These are phyloP conservation scores for Aspergillus transmontanensis DNA, from an alignment of 2,329 filamentous ascomycete species.

Conservation along the genomic window DNA sequence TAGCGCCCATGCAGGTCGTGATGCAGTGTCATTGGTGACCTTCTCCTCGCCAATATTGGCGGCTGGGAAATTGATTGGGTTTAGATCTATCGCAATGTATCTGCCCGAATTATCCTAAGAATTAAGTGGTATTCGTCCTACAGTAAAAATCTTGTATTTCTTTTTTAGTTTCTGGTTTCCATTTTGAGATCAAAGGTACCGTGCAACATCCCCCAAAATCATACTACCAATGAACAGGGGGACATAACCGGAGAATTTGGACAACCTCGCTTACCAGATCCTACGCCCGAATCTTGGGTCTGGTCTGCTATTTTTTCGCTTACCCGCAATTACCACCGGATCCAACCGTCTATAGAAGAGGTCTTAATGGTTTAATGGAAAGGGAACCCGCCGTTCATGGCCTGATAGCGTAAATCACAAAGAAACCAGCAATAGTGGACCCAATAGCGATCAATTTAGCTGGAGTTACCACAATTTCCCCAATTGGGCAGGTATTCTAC, in stretches of 20 bases:
- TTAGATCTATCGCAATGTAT: slow-evolving; percentile 16
- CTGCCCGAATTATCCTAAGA: not conserved
- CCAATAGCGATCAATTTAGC: not conserved
- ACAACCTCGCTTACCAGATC: not conserved
- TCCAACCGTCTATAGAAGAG: not conserved
- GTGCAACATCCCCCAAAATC: not conserved
- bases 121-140: not conserved
- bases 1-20: slow-evolving; percentile 21
- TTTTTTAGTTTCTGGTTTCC: not conserved
- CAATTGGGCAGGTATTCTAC: not conserved
- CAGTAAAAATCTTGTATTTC: not conserved
- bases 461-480: not conserved
- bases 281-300: not conserved
- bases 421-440: not conserved
- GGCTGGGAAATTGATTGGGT: slow-evolving; percentile 23
- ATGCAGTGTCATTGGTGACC: slow-evolving; percentile 19
- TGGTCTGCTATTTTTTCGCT: not conserved
- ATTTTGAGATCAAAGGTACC: not conserved
- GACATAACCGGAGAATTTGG: not conserved
- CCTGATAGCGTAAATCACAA: not conserved
- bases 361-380: not conserved
- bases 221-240: not conserved
- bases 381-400: not conserved
- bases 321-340: not conserved
- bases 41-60: slow-evolving; percentile 1